These are phyloP conservation scores for Thalassiosira profunda DNA, from an alignment of 108 stramenopile genomes.

Conservation along the genomic window DNA sequence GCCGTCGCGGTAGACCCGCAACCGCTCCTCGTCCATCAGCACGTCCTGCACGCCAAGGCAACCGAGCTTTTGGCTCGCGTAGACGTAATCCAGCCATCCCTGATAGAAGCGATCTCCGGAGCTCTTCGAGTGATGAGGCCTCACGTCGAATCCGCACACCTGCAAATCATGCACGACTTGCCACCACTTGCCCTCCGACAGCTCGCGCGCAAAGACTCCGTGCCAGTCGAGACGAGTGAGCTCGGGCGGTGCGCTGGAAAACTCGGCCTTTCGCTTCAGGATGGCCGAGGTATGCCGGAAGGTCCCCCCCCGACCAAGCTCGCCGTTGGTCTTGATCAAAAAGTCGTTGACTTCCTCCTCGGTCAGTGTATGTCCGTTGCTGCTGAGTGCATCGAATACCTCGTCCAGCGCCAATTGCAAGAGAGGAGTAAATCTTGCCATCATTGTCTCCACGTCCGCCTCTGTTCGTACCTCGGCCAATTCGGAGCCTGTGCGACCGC, in stretches of 20 bases:
- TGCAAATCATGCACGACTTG: slow-evolving; percentile 62
- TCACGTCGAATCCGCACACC: slow-evolving; percentile 45
- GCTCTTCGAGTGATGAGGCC: slow-evolving; percentile 20
- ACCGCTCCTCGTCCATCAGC: slow-evolving; percentile 23
- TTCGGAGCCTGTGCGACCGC: slow-evolving; percentile 39
- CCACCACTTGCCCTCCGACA: slow-evolving; percentile 66
- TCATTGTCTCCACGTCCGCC: slow-evolving; percentile 36
- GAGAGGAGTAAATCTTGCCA: slow-evolving; percentile 38
- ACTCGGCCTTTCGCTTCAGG: slow-evolving; percentile 16
- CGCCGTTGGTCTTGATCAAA: slow-evolving; percentile 75
- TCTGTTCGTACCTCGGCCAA: slow-evolving; percentile 44
- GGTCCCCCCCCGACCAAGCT: slow-evolving; percentile 75
- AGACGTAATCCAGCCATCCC: slow-evolving; percentile 56
- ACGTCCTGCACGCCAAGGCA: slow-evolving; percentile 40
- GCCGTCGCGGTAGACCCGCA: slow-evolving; percentile 24
- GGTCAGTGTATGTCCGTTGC: slow-evolving; percentile 52
- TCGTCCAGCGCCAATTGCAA: slow-evolving; percentile 21
- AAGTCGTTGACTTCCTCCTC: slow-evolving; percentile 78
- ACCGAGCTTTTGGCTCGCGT: background rate
- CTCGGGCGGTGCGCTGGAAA: slow-evolving; percentile 16
- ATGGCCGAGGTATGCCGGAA: slow-evolving; percentile 57
- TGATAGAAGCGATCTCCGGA: slow-evolving; percentile 53
- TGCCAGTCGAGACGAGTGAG: slow-evolving; percentile 49
- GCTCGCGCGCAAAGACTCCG: slow-evolving; percentile 56
- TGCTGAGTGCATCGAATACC: slow-evolving; percentile 18